Conservation (phyloP, 2,329 filamentous ascomycete species). For the Hypocrella siamensis region DNA sequence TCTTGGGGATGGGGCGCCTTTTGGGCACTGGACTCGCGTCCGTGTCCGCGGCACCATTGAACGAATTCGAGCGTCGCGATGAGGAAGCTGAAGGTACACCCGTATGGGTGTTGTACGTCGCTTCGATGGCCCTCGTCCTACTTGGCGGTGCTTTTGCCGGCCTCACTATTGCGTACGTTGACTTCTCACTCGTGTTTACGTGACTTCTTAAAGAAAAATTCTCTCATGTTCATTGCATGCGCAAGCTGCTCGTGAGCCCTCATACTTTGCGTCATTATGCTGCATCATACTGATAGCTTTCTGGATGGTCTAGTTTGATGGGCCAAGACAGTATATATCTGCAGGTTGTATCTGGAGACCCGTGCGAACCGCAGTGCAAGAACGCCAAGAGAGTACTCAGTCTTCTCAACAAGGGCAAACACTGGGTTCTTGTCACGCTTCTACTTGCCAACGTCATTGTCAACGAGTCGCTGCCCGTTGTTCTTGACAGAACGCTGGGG, state of each 20-base stretch:
- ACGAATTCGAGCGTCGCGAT: conserved; percentile 20
- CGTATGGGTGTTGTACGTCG: conserved; percentile 66
- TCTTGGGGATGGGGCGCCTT: conserved; percentile 36
- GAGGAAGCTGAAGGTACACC: conserved; percentile 42
- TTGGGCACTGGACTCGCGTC: conserved; percentile 32
- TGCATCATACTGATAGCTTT: conserved; percentile 1
- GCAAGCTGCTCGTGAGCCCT: background rate
- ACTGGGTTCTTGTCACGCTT: conserved; percentile 94
- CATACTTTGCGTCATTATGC: background rate
- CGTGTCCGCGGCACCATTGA: conserved; percentile 30
- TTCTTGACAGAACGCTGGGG: conserved; percentile 83
- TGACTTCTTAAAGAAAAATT: background rate
- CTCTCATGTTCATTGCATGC: conserved; percentile 1
- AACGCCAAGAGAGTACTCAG: conserved; percentile 71
- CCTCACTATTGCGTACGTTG: conserved; percentile 65
- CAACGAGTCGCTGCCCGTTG: conserved; percentile 90
- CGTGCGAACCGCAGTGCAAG: conserved; percentile 69
- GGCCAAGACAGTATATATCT: conserved; percentile 89
- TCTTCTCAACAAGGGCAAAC: conserved; percentile 76
- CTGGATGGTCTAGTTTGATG: conserved; percentile 32
- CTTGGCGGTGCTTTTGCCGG: conserved; percentile 89
- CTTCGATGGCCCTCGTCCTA: conserved; percentile 69
- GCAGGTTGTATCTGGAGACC: conserved; percentile 79
- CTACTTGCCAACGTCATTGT: conserved; percentile 94
- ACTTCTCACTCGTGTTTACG: background rate